A percentile compares a stretch with the other conserved stretches of the same genome.
Conservation (phyloP, 208 protist genomes). For the Tetramitus jugosus region DNA sequence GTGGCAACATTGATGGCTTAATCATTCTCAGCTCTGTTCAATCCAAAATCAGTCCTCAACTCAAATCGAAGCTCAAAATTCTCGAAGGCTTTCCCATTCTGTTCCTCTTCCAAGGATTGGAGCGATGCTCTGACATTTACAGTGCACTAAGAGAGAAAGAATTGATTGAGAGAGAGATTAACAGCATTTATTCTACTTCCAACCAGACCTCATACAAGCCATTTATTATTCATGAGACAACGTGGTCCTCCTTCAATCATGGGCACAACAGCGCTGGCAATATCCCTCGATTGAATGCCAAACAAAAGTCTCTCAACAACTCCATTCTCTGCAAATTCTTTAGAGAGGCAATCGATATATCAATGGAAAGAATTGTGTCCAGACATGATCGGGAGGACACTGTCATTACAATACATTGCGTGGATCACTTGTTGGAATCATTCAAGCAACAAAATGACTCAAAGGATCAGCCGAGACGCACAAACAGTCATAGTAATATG, state of each 20-base stretch:
- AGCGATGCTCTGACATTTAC: constrained; percentile 6
- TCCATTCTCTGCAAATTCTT: constrained; percentile 14
- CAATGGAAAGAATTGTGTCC: not conserved
- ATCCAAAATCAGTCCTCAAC: not conserved
- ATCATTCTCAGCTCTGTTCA: not conserved
- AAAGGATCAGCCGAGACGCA: no score
- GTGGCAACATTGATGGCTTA: not conserved
- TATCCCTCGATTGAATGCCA: no score
- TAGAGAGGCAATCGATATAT: not conserved
- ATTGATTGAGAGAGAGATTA: not conserved
- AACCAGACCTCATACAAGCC: constrained; percentile 16
- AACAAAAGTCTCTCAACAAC: no score
- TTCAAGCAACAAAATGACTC: no score
- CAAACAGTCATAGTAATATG: no score
- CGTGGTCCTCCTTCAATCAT: not conserved
- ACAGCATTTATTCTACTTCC: not conserved
- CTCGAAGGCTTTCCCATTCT: constrained; percentile 14
- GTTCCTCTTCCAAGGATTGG: not conserved
- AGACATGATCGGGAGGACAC: not conserved
- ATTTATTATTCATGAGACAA: not conserved
- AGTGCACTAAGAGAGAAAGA: constrained; percentile 3
- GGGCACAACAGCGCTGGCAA: not conserved
- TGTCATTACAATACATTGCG: not conserved
- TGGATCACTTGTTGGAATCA: no score
- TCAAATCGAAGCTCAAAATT: not conserved